Conservation (phyloP, 2,329 filamentous ascomycete genomes). For the Endoconidiophora polonica region DNA sequence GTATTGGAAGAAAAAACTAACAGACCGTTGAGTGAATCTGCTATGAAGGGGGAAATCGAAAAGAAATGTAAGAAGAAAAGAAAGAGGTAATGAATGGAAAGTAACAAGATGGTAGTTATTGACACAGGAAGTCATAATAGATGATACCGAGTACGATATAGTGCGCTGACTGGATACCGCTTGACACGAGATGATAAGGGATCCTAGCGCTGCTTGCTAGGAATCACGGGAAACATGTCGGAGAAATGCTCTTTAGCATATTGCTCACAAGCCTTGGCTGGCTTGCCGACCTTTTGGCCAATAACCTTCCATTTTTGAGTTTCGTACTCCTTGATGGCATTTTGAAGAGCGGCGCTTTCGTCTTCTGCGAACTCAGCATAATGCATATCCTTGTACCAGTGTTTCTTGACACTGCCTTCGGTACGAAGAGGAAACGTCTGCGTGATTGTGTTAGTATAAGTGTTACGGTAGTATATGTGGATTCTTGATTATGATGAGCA, state of each 20-base stretch:
- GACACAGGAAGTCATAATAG: too few species aligned
- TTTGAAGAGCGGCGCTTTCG: slow-evolving; percentile 70
- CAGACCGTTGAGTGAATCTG: too few species aligned
- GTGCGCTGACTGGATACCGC: background rate
- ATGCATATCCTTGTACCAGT: slow-evolving; percentile 99
- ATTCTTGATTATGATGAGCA: background rate
- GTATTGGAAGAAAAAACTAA: too few species aligned
- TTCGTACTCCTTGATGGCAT: slow-evolving; percentile 97
- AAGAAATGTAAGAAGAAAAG: too few species aligned
- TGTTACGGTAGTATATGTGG: too few species aligned
- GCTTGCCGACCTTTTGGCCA: slow-evolving; percentile 91
- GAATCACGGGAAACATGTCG: slow-evolving; percentile 18
- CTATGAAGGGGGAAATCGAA: too few species aligned
- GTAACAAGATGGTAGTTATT: too few species aligned
- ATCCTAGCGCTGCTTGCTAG: slow-evolving; percentile 9
- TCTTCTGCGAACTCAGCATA: slow-evolving; percentile 97
- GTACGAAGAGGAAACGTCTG: slow-evolving; percentile 85
- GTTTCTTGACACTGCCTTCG: slow-evolving; percentile 97
- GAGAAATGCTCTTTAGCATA: slow-evolving; percentile 93
- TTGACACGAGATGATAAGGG: background rate
- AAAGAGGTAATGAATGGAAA: too few species aligned
- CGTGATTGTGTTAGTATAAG: background rate
- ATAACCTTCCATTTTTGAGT: slow-evolving; percentile 98
- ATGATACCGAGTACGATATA: too few species aligned
- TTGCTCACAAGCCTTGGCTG: slow-evolving; percentile 69